phyloP scores from a whole-genome alignment of 2,329 filamentous ascomycete species.

The Monosporascus ibericus region DNA sequence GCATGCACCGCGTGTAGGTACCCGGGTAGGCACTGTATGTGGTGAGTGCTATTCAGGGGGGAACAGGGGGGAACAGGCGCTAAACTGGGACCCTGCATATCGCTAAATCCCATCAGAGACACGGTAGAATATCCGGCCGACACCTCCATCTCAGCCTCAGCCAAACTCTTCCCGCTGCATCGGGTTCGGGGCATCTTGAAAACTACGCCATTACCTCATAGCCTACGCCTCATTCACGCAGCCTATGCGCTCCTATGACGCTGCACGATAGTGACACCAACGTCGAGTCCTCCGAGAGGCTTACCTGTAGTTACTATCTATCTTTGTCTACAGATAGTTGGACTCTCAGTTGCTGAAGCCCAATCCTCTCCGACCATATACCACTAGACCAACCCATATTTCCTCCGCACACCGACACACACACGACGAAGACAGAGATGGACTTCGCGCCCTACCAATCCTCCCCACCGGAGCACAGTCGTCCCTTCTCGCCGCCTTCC shows the following conservation, averaged over 20 bases:
- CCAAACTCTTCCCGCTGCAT: not conserved
- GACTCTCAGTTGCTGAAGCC: too few species aligned
- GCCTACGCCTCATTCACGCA: too few species aligned
- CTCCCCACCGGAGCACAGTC: constrained; percentile 75
- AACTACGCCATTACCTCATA: too few species aligned
- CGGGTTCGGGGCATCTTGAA: too few species aligned
- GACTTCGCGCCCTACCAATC: constrained; percentile 98
- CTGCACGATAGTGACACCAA: too few species aligned
- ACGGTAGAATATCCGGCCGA: not conserved
- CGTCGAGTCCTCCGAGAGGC: too few species aligned
- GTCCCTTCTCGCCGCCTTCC: constrained; percentile 68
- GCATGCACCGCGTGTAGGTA: not conserved
- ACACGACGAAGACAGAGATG: constrained; percentile 41
- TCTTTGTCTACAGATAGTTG: too few species aligned
- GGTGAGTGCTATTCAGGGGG: not conserved
- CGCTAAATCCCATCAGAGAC: not conserved
- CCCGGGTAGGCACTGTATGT: too few species aligned
- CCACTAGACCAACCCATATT: not conserved
- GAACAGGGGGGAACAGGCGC: constrained; percentile 1
- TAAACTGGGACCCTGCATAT: constrained; percentile 8
- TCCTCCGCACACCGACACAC: not conserved
- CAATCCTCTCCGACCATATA: too few species aligned
- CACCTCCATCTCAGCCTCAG: not conserved
- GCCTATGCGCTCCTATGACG: too few species aligned
- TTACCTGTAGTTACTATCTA: too few species aligned